Percentiles rank a stretch among this genome's conserved stretches.
phyloP scores from a whole-genome alignment of 2,329 filamentous ascomycete genomes.

The Cercospora berteroae region DNA sequence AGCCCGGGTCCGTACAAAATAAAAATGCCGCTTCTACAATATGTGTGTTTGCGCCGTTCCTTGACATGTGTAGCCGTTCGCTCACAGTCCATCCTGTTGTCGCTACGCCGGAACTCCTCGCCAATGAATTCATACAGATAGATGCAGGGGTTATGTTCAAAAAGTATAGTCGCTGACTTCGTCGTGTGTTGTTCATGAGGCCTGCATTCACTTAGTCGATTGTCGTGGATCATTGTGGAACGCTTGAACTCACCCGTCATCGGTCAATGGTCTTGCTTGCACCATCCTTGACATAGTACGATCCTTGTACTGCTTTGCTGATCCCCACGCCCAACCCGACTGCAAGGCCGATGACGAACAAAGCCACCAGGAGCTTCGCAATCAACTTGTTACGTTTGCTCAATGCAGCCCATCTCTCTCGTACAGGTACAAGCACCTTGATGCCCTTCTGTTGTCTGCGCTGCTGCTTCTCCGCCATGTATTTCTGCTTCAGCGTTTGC shows the following conservation, averaged over 20 bases:
- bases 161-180: conserved; percentile 5
- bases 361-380: conserved; percentile 47
- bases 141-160: neutral
- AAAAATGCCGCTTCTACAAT: neutral
- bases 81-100: neutral
- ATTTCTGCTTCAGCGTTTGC: conserved; percentile 47
- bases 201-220: neutral
- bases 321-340: conserved; percentile 52
- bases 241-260: neutral
- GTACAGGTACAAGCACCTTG: conserved; percentile 31
- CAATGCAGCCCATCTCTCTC: conserved; percentile 40
- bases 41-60: neutral
- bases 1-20: neutral
- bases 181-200: neutral
- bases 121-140: conserved; percentile 3
- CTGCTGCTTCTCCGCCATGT: conserved; percentile 38
- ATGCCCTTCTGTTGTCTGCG: conserved; percentile 38
- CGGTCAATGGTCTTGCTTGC: conserved; percentile 18
- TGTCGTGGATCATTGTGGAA: too few species aligned
- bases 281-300: conserved; percentile 45
- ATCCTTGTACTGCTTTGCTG: conserved; percentile 49
- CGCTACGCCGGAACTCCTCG: conserved; percentile 9
- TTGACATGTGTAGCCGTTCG: neutral
- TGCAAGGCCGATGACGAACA: conserved; percentile 47
- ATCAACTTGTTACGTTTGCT: conserved; percentile 46